A percentile compares a stretch with the other conserved stretches of the same genome.
phyloP scores from a whole-genome alignment of 2,329 filamentous ascomycete species.

The Ilyonectria destructans region DNA sequence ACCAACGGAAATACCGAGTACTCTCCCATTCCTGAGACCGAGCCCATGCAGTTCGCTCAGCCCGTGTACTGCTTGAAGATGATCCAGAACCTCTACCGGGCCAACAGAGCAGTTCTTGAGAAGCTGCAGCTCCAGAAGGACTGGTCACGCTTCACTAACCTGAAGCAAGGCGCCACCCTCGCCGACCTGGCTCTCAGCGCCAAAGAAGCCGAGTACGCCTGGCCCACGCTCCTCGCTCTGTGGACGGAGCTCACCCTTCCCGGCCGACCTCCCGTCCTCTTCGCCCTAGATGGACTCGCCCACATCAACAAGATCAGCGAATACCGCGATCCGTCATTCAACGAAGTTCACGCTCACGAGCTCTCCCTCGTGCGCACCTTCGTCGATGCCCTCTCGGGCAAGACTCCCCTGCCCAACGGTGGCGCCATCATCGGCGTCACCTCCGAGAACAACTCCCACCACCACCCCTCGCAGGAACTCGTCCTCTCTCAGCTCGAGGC shows the following conservation, averaged over 20 bases:
- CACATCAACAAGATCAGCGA: constrained; percentile 86
- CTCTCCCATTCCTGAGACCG: constrained; percentile 74
- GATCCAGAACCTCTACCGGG: constrained; percentile 79
- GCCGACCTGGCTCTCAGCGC: constrained; percentile 79
- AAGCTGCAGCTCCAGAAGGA: constrained; percentile 62
- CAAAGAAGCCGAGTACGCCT: constrained; percentile 83
- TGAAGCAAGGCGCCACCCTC: constrained; percentile 74
- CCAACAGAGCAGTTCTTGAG: constrained; percentile 79
- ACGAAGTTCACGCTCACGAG: constrained; percentile 89
- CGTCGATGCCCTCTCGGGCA: constrained; percentile 78
- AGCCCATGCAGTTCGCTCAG: constrained; percentile 80
- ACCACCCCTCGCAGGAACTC: constrained; percentile 78
- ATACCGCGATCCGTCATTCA: constrained; percentile 81
- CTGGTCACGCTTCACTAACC: constrained; percentile 61
- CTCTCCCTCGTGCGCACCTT: constrained; percentile 84
- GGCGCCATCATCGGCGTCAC: constrained; percentile 85
- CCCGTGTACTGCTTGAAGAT: constrained; percentile 83
- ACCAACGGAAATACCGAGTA: constrained; percentile 88
- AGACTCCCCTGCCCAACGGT: constrained; percentile 75
- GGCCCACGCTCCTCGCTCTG: constrained; percentile 85
- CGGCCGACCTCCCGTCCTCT: constrained; percentile 74
- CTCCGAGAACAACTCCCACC: constrained; percentile 79
- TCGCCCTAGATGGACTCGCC: constrained; percentile 84
- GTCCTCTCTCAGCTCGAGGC: constrained; percentile 73
- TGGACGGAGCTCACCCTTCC: constrained; percentile 82